These are phyloP conservation scores for Zostera marina DNA, from an alignment of 116 monocot species.

Conservation along the genomic window DNA sequence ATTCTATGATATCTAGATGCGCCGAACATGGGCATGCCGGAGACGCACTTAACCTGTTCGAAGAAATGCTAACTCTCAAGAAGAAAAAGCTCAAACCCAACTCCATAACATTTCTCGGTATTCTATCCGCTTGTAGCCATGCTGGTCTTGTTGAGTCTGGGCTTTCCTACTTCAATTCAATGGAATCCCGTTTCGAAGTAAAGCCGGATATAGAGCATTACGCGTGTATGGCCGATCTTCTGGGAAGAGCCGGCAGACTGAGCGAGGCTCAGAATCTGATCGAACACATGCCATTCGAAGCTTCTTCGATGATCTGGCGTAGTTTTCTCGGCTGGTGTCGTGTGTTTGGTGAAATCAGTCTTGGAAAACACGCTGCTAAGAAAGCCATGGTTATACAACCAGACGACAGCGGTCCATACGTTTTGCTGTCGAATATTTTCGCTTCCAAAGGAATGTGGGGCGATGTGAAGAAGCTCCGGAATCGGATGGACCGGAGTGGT, in stretches of 20 bases:
- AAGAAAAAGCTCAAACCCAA: constrained; percentile 26
- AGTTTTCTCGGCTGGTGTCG: constrained; percentile 50
- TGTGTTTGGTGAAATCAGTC: constrained; percentile 31
- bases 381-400: constrained; percentile 31
- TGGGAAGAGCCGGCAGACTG: constrained; percentile 49
- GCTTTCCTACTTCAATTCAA: constrained; percentile 29
- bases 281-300: constrained; percentile 36
- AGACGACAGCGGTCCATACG: constrained; percentile 39
- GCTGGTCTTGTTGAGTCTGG: constrained; percentile 56
- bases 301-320: constrained; percentile 50
- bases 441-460: constrained; percentile 64
- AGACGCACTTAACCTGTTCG: constrained; percentile 46
- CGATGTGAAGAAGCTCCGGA: constrained; percentile 36
- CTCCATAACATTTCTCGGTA: constrained; percentile 52
- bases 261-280: constrained; percentile 46
- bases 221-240: constrained; percentile 44
- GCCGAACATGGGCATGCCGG: constrained; percentile 61
- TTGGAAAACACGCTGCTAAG: constrained; percentile 49
- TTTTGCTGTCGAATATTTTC: constrained; percentile 60
- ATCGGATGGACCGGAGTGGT: constrained; percentile 25
- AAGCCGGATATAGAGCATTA: constrained; percentile 63
- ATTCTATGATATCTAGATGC: constrained; percentile 73
- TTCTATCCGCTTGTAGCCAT: constrained; percentile 60
- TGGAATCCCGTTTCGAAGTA: constrained; percentile 30
- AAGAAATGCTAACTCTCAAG: constrained; percentile 20